Conservation (phyloP, 106 monocot genomes). For the Dendrobium catenatum region DNA sequence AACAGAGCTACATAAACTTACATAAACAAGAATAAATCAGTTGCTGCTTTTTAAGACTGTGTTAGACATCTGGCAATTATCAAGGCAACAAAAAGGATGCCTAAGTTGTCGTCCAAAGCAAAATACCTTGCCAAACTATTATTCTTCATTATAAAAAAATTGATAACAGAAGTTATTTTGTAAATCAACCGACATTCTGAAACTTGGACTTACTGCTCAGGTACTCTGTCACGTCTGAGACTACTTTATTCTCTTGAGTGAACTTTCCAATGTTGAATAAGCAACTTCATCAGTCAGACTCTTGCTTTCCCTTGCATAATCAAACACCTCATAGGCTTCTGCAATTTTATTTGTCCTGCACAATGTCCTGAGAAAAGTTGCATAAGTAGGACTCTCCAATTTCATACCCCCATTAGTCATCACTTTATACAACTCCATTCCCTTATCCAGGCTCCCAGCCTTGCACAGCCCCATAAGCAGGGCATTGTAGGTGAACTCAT, state of each 20-base stretch:
- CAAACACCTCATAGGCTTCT: constrained; percentile 84
- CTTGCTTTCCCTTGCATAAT: constrained; percentile 80
- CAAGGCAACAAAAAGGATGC: too few species aligned
- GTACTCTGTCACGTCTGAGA: background rate
- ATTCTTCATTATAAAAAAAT: background rate
- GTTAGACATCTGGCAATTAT: too few species aligned
- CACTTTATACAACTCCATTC: constrained; percentile 47
- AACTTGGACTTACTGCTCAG: background rate
- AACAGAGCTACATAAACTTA: too few species aligned
- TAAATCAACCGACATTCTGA: background rate
- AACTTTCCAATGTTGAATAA: constrained; percentile 63
- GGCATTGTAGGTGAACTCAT: constrained; percentile 86
- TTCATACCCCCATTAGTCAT: constrained; percentile 63
- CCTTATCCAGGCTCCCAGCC: constrained; percentile 63
- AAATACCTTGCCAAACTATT: too few species aligned
- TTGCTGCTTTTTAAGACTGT: too few species aligned
- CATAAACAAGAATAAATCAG: too few species aligned
- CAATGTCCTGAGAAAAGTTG: constrained; percentile 58
- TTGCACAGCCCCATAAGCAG: constrained; percentile 83
- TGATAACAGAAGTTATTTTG: background rate
- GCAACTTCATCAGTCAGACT: constrained; percentile 63
- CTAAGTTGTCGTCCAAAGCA: too few species aligned
- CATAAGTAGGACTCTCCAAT: constrained; percentile 68
- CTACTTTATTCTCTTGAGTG: constrained; percentile 66
- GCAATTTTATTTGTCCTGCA: constrained; percentile 52